phyloP scores from a whole-genome alignment of 176 grass and related monocot genomes.

The Carex myosuroides region DNA sequence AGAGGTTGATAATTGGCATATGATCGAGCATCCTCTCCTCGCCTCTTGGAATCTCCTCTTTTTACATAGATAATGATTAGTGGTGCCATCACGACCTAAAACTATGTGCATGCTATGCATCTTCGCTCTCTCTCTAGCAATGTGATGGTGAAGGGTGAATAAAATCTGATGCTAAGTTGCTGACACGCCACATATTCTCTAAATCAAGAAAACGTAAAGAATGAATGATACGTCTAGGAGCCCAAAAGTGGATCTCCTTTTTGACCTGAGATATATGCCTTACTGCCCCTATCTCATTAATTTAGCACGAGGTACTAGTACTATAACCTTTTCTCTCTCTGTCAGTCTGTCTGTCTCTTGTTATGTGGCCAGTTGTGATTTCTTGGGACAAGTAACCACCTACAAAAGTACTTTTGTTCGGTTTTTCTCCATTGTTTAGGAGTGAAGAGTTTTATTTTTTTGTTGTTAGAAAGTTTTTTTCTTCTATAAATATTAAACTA shows the following conservation, averaged over 20 bases:
- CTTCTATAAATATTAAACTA: not conserved
- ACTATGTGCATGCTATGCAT: not conserved
- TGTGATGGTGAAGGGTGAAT: slow-evolving; percentile 8
- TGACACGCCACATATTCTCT: slow-evolving; percentile 27
- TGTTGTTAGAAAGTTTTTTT: not conserved
- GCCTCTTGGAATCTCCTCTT: slow-evolving; percentile 20
- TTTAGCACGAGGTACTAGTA: slow-evolving; percentile 15
- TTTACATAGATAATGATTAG: slow-evolving; percentile 21
- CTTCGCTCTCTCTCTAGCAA: slow-evolving; percentile 7
- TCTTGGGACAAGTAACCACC: slow-evolving; percentile 18
- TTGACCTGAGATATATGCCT: slow-evolving; percentile 22
- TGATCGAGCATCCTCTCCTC: slow-evolving; percentile 5
- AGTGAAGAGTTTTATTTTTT: not conserved
- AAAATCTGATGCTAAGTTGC: slow-evolving; percentile 18
- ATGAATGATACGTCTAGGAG: slow-evolving; percentile 21
- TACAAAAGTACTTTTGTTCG: slow-evolving; percentile 19
- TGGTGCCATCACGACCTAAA: slow-evolving; percentile 27
- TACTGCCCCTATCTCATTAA: not conserved
- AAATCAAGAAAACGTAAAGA: slow-evolving; percentile 22
- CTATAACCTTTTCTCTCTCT: not conserved
- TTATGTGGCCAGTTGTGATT: slow-evolving; percentile 22
- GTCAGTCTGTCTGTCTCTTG: not conserved
- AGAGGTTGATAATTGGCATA: slow-evolving; percentile 18
- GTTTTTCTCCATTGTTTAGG: slow-evolving; percentile 7
- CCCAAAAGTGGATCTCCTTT: slow-evolving; percentile 27